These are phyloP conservation scores for Colletotrichum agaves DNA, from an alignment of 2,329 filamentous ascomycete genomes.

Conservation along the genomic window DNA sequence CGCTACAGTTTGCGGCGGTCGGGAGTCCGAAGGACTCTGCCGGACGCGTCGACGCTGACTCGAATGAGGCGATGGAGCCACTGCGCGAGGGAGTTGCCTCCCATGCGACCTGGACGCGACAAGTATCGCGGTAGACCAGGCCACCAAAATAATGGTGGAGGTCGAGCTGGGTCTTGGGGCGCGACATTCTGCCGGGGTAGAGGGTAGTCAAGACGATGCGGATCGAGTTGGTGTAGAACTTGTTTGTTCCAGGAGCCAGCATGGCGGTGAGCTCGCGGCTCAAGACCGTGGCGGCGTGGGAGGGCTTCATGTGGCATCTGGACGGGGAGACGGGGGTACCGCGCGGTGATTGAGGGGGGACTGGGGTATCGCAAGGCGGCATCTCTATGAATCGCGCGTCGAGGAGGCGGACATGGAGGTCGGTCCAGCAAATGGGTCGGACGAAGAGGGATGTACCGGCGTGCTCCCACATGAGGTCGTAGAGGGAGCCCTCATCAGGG, in stretches of 20 bases:
- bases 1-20: not conserved
- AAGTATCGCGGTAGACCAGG: constrained; percentile 55
- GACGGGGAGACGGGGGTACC: constrained; percentile 49
- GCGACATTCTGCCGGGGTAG: constrained; percentile 51
- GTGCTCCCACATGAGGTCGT: constrained; percentile 62
- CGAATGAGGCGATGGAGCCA: constrained; percentile 44
- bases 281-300: constrained; percentile 54
- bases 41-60: constrained; percentile 51
- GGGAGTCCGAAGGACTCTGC: constrained; percentile 44
- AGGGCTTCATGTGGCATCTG: constrained; percentile 51
- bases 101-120: constrained; percentile 64
- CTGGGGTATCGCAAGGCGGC: constrained; percentile 53
- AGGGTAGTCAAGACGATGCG: constrained; percentile 57
- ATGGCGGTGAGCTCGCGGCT: constrained; percentile 57
- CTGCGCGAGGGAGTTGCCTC: constrained; percentile 45
- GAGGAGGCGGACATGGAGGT: constrained; percentile 60
- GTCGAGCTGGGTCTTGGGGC: constrained; percentile 45
- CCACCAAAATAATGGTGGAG: constrained; percentile 62
- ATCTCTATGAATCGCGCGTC: constrained; percentile 57
- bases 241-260: constrained; percentile 48
- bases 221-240: constrained; percentile 53
- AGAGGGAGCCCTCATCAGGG: constrained; percentile 61
- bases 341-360: constrained; percentile 46
- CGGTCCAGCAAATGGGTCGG: constrained; percentile 66
- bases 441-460: constrained; percentile 60